Percentiles rank a stretch among this genome's conserved stretches.
These are phyloP conservation scores for Favolaschia claudopus DNA, from an alignment of 768 basidiomycete genomes.

Conservation along the genomic window DNA sequence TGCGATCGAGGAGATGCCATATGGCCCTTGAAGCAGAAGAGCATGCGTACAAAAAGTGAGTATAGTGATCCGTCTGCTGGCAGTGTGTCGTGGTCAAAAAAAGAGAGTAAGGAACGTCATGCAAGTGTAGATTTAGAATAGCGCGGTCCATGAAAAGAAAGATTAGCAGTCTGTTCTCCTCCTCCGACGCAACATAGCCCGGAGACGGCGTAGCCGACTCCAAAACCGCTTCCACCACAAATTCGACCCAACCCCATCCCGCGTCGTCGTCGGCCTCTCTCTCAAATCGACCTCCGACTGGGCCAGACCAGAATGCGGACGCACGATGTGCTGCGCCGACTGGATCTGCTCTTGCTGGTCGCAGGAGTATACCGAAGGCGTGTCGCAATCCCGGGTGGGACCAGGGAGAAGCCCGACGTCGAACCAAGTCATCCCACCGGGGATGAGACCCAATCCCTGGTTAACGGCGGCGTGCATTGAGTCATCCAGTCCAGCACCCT, in stretches of 20 bases:
- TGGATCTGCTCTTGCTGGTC: too few relatives aligned
- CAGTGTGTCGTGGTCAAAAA: too few relatives aligned
- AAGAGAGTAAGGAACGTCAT: too few relatives aligned
- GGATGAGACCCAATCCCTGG: constrained; percentile 43
- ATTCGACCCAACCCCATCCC: neutral
- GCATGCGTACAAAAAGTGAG: too few relatives aligned
- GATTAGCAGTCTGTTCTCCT: too few relatives aligned
- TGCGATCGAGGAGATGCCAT: too few relatives aligned
- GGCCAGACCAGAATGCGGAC: constrained; percentile 8
- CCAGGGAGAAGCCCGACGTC: constrained; percentile 45
- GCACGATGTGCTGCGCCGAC: constrained; percentile 9
- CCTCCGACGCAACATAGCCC: constrained; percentile 1
- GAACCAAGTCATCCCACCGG: constrained; percentile 49
- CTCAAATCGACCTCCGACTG: neutral
- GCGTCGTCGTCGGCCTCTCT: neutral
- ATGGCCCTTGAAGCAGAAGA: too few relatives aligned
- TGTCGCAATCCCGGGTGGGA: neutral
- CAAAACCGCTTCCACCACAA: constrained; percentile 12
- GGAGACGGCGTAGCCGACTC: neutral
- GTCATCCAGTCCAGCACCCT: constrained; percentile 46
- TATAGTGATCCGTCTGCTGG: too few relatives aligned
- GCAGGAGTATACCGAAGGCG: constrained; percentile 24
- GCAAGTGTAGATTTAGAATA: too few relatives aligned
- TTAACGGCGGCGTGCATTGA: constrained; percentile 42
- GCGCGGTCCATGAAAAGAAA: too few relatives aligned